Evolutionary conservation across 441 rosid genomes (phyloP).

Genomic region (Corymbia calophylla): DNA sequence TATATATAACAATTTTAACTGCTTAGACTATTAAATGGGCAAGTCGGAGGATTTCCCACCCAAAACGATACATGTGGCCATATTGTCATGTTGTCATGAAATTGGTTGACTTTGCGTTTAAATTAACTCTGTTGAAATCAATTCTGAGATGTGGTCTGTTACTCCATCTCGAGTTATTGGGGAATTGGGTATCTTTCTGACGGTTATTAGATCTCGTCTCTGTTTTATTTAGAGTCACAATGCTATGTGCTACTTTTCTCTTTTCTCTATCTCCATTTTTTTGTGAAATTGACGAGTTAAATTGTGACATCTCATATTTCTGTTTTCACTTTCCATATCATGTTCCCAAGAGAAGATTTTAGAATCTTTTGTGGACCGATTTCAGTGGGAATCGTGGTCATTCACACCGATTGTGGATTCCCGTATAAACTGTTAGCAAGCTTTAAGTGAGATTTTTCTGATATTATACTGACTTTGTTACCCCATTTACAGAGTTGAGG

Average conservation of each 20-base stretch:
- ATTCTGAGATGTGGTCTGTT: not conserved
- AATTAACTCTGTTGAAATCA: not conserved
- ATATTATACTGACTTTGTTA: not conserved
- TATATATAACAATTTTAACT: not conserved
- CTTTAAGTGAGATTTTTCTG: not conserved
- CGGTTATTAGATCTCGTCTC: not conserved
- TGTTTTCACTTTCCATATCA: not conserved
- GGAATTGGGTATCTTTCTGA: not conserved
- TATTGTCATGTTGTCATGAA: not conserved
- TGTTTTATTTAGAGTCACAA: not conserved
- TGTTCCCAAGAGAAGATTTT: not conserved
- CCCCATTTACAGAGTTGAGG: conserved; percentile 61
- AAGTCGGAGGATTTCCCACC: not conserved
- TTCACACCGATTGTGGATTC: not conserved
- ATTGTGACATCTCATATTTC: not conserved
- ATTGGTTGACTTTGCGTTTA: not conserved
- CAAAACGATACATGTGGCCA: not conserved
- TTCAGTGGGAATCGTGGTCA: not conserved
- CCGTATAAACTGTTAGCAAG: not conserved
- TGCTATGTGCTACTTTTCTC: not conserved
- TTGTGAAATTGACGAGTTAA: not conserved
- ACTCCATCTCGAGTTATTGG: not conserved
- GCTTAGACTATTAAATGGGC: not conserved
- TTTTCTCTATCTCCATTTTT: not conserved
- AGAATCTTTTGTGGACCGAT: not conserved